These are phyloP conservation scores for Xylaria bambusicola DNA, from an alignment of 495 filamentous ascomycete species.

Conservation along the genomic window DNA sequence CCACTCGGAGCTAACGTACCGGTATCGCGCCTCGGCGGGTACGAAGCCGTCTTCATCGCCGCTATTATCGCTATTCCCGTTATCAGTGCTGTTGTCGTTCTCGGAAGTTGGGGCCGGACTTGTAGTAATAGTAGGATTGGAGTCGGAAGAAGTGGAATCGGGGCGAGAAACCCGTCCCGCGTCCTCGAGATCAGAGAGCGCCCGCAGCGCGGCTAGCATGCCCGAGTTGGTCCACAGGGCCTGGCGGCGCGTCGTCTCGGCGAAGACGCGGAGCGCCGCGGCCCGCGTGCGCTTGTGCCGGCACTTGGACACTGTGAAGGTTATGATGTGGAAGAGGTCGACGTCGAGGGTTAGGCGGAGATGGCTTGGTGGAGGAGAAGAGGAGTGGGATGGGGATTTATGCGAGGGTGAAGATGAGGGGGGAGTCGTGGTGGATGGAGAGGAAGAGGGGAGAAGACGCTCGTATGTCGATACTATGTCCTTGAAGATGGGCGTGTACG, in stretches of 20 bases:
- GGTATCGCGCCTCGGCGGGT: slow-evolving; percentile 24
- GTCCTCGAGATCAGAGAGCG: slow-evolving; percentile 24
- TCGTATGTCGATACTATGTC: slow-evolving; percentile 22
- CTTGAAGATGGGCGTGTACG: slow-evolving; percentile 16
- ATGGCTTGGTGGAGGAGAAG: too few species aligned
- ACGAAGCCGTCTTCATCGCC: slow-evolving; percentile 22
- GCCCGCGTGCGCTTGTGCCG: slow-evolving; percentile 22
- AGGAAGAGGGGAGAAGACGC: slow-evolving; percentile 17
- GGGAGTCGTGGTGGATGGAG: slow-evolving; percentile 24
- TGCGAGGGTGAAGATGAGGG: slow-evolving; percentile 25
- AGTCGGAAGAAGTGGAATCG: too few species aligned
- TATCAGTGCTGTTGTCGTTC: too few species aligned
- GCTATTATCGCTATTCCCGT: slow-evolving; percentile 18
- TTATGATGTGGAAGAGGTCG: slow-evolving; percentile 26
- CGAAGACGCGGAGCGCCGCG: slow-evolving; percentile 21
- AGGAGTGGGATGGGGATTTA: too few species aligned
- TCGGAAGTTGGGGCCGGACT: too few species aligned
- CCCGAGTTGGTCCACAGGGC: slow-evolving; percentile 26
- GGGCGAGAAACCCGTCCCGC: too few species aligned
- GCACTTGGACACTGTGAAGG: slow-evolving; percentile 25
- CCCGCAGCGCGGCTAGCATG: slow-evolving; percentile 21
- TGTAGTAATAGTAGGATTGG: too few species aligned
- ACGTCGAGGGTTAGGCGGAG: slow-evolving; percentile 23
- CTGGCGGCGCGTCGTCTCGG: slow-evolving; percentile 22
- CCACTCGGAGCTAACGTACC: slow-evolving; percentile 25